Evolutionary conservation across 106 monocot species (phyloP).

Genomic region (Allium cepa): DNA sequence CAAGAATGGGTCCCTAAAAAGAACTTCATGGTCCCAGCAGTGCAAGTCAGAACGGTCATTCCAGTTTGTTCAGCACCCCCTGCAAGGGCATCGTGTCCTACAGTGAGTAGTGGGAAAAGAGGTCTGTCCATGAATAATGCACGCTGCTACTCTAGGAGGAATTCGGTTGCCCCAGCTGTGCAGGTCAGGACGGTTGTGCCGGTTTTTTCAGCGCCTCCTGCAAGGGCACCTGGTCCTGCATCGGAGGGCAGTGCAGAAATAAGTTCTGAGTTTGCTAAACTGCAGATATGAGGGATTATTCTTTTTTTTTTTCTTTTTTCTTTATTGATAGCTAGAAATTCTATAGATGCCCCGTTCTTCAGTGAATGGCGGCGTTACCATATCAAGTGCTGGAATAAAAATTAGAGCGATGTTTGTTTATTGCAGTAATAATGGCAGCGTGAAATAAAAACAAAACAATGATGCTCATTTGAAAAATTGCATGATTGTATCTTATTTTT

Average conservation of each 20-base stretch:
- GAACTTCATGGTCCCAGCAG: constrained; percentile 12
- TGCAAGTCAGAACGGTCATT: constrained; percentile 15
- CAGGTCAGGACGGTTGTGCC: neutral
- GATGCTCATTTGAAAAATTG: too few relatives aligned
- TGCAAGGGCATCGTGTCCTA: neutral
- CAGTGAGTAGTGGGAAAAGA: neutral
- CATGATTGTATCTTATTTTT: too few relatives aligned
- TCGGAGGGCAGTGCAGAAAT: neutral
- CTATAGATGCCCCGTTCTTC: too few relatives aligned
- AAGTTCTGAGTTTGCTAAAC: constrained; percentile 4
- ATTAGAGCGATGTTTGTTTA: too few relatives aligned
- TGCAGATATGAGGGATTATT: constrained; percentile 3
- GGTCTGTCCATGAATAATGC: neutral
- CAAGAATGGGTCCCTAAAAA: constrained; percentile 1
- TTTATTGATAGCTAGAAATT: neutral
- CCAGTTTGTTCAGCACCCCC: constrained; percentile 7
- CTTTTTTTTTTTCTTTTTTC: neutral
- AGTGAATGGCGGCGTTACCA: too few relatives aligned
- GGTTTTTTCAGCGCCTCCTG: neutral
- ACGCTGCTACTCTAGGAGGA: too few relatives aligned
- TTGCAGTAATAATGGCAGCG: too few relatives aligned
- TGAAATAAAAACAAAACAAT: too few relatives aligned
- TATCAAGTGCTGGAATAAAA: too few relatives aligned
- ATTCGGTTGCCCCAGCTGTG: constrained; percentile 12
- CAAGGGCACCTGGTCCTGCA: neutral